phyloP scores from a whole-genome alignment of 306 rosid genomes.

The Abrus pulchellus region DNA sequence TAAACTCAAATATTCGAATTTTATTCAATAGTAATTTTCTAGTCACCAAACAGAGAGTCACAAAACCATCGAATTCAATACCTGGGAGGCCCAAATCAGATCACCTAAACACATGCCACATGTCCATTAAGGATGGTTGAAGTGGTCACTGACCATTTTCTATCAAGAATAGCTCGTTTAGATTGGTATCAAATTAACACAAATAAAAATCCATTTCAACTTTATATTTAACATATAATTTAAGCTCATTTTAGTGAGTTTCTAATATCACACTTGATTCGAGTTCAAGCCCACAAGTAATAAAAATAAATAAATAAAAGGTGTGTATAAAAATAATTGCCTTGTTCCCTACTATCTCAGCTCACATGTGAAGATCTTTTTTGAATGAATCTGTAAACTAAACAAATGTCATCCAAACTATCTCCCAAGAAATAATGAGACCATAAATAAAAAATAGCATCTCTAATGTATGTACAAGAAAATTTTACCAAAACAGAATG shows the following conservation, averaged over 20 bases:
- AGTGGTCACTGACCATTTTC: not conserved
- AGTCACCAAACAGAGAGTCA: not conserved
- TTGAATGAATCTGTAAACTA: constrained; percentile 37
- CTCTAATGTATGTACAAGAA: constrained; percentile 53
- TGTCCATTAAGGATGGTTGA: not conserved
- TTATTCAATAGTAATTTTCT: not conserved
- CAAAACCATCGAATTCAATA: not conserved
- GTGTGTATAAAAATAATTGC: too few species aligned
- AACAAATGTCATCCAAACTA: constrained; percentile 29
- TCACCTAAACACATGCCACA: not conserved
- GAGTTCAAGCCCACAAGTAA: not conserved
- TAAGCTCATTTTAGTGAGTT: too few species aligned
- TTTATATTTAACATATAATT: too few species aligned
- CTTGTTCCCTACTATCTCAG: not conserved
- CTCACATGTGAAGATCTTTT: not conserved
- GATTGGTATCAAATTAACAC: too few species aligned
- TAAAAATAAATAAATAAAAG: too few species aligned
- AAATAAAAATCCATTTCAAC: too few species aligned
- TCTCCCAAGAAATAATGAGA: constrained; percentile 23
- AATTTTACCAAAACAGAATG: constrained; percentile 57
- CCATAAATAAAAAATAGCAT: constrained; percentile 42
- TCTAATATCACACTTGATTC: not conserved
- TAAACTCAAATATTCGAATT: too few species aligned
- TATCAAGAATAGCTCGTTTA: too few species aligned
- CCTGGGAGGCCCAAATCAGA: not conserved